Base-by-base conservation (phyloP, 2,329 filamentous ascomycete species). In the Pezicula carpinea region DNA sequence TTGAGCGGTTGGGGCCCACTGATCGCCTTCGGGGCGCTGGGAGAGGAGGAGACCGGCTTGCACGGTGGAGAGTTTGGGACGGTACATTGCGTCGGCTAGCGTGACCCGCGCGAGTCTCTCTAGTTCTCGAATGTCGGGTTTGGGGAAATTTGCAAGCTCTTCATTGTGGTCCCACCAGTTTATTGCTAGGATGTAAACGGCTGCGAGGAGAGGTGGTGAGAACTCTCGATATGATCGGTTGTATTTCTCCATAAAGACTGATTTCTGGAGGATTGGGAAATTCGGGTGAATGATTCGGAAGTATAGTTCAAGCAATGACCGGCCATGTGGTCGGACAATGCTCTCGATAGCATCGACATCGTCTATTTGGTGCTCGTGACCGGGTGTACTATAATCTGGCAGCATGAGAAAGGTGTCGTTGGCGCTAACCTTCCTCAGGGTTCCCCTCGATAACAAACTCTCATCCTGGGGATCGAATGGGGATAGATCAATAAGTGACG, bases 1-100 rank as follows among this genome's bases (percentile, higher is more conserved):
- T 63, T 96, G 90, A 4, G 88, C 88, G 1, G 90, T 96, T 48
- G 92, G 73, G 1, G 87, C 86, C 81, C 90, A 92, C 44, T 90
- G 85, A 58, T 89, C 85, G 10, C 85, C 83, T 56, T 88, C 85
- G 6, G 85, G 84, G 23, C 85, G 76, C 60, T 92, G 87, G 11
- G 88, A 80, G 13, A 92, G 70, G 13, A 92, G 68, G 26, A 92
- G 69, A 0, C 87, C 87, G 15, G 87, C 87, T 64, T 92, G 87
- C 3, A 92, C 76, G 2, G 86, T 89, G 5, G 85, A 89, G 23
- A 92, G 73, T 62, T 95, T 95, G 0, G 91, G 89, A 49, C 87
- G 76, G 59, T 85, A 85, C 74, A 95, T 84, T 43, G 88, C 87
- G 54, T 89, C 81, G 7, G 82, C 80, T 45, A 96, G 72, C 14